Base-by-base conservation (phyloP, 1,284 basidiomycete species). In the Trichosporon coremiiforme region DNA sequence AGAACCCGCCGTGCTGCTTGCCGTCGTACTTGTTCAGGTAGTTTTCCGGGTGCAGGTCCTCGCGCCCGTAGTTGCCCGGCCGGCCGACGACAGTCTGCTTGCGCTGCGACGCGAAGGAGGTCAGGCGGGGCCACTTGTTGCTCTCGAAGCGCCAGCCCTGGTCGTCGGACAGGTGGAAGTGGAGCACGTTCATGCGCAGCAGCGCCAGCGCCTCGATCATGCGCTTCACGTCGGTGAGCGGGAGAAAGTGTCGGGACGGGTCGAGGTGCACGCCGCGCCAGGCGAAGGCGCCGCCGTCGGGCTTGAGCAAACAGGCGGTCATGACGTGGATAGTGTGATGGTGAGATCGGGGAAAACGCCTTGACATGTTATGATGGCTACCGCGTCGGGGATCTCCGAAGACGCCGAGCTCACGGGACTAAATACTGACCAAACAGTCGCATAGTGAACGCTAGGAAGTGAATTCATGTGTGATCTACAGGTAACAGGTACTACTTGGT, bases 111-210 rank as follows among this genome's bases (percentile, higher is more conserved):
- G 66, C 73, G 53, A 70, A 60, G 4, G 38, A n/a, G 9, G 73
- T 74, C 10, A 74, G 68, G 25, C 53, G 57, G 9, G 73, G 73
- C 73, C 73, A 74, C 57, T 68, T 71, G 9, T 63, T 41, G 5
- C 70, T 72, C 68, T 74, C 70, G 65, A 74, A 74, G 47, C 73
- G 73, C 73, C 73, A 74, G 2, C 73, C 73, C 57, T 74, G 73
- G 66, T 74, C 73, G 64, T 74, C 73, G 17, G 68, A 64, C 13
- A 74, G 67, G 62, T 74, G 73, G n/a, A 74, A n/a, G 66, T 74
- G 73, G 10, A 74, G 73, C 8, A 70, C 67, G 66, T 74, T 74
- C 64, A 74, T 68, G 17, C 63, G 35, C 50, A 74, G 57, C 29
- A 72, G 63, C 15, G 64, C 62, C 66, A 74, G 66, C 35, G 45